Evolutionary conservation across 768 basidiomycete species (phyloP), one percentile per base, ranked within the genome.

Genomic region (Podaxis sp.): DNA sequence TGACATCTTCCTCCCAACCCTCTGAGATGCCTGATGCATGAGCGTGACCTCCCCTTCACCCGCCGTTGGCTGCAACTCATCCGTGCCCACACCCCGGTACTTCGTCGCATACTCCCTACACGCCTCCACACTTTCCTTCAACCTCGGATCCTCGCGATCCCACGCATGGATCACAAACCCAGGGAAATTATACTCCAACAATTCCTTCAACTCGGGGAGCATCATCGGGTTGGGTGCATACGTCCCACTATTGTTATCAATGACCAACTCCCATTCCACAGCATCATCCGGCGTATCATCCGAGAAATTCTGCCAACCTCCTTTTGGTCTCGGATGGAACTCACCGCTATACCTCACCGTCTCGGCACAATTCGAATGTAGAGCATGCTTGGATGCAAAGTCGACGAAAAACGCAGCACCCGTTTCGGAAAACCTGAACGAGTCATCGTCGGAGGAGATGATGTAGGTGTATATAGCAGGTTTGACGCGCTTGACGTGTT

Each of bases 391-490:
- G 28, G 88, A 90, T 48, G 87, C 89, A 70, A 93, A 89, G 74
- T 93, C 90, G 64, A 93, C 90, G 68, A 92, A 91, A 75, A 94
- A 94, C 38, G 90, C 87, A 11, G 91, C 90, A 15, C 92, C 92
- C 2, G 92, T 95, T 73, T 93, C 92, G 28, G 90, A 92, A 75
- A 94, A 93, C 22, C 92, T 84, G 66, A 93, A 80, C 8, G 89
- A 82, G 64, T 91, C 85, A 74, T 91, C 92, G 59, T 88, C 86
- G 4, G 83, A 76, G 3, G 88, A 84, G 70, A 95, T 87, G 72
- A 94, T 82, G 75, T 94, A 95, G 42, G 93, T 94, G 76, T 94
- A 95, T 24, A 93, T 85, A 0, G 88, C 88, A 49, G 90, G 90
- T 70, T 92, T 92, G 74, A 92, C 82, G 65, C 88, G 84, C 24